A percentile compares a stretch with the other conserved stretches of the same genome.
phyloP scores from a whole-genome alignment of 225 moss, liverwort and hornwort species.

The Pseudoscleropodium purum region DNA sequence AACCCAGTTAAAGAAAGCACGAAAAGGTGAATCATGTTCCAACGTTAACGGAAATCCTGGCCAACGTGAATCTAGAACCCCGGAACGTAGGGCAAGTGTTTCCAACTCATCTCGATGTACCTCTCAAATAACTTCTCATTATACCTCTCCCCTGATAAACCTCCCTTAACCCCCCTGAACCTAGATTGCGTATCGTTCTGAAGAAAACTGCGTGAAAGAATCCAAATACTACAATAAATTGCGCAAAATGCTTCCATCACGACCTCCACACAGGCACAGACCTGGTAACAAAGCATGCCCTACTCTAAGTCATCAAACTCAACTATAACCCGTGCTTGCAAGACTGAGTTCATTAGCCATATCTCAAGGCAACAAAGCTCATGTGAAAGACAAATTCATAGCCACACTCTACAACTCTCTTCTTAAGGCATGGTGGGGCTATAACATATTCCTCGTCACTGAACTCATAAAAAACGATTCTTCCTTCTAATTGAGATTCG shows the following conservation, averaged over 20 bases:
- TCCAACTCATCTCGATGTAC: neutral
- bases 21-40: neutral
- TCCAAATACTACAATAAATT: neutral
- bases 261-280: neutral
- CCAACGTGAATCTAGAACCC: neutral
- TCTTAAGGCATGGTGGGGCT: neutral
- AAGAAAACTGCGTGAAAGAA: neutral
- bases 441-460: neutral
- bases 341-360: neutral
- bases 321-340: neutral
- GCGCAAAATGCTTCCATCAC: neutral
- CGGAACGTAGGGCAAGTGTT: neutral
- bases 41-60: neutral
- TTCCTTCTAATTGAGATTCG: neutral
- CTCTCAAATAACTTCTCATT: neutral
- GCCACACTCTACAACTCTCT: neutral
- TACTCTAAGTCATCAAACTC: neutral
- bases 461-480: neutral
- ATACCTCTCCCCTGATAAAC: neutral
- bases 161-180: slow-evolving; percentile 22
- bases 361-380: neutral
- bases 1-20: neutral
- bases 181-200: neutral
- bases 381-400: neutral
- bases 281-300: neutral